These are phyloP conservation scores for Elongisporangium anandrum DNA, from an alignment of 352 stramenopile genomes.

Conservation along the genomic window DNA sequence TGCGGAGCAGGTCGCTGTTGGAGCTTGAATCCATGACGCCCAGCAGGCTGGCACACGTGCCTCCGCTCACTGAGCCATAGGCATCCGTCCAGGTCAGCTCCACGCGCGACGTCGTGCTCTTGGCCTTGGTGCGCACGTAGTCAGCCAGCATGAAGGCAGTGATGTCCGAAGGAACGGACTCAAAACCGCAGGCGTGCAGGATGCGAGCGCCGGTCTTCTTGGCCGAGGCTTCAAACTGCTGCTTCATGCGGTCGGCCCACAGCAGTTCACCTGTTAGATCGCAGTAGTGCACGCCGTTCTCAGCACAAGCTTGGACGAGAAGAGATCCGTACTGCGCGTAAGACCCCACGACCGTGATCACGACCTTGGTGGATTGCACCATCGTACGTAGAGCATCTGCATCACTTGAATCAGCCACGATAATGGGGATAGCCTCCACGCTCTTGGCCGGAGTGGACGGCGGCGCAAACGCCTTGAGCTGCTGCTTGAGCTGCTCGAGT, in stretches of 20 bases:
- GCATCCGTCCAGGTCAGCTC: slow-evolving; percentile 29
- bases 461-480: slow-evolving; percentile 23
- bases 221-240: slow-evolving; percentile 44
- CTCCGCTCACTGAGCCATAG: slow-evolving; percentile 24
- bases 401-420: slow-evolving; percentile 49
- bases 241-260: slow-evolving; percentile 74
- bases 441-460: slow-evolving; percentile 1
- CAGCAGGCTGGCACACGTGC: slow-evolving; percentile 32
- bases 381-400: slow-evolving; percentile 41
- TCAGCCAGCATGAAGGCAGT: slow-evolving; percentile 60
- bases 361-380: slow-evolving; percentile 62
- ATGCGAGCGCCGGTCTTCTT: slow-evolving; percentile 63
- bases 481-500: slow-evolving; percentile 33
- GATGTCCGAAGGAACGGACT: slow-evolving; percentile 79
- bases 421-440: slow-evolving; percentile 25
- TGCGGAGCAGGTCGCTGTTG: slow-evolving; percentile 7
- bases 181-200: slow-evolving; percentile 78
- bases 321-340: slow-evolving; percentile 71
- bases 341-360: slow-evolving; percentile 70
- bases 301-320: slow-evolving; percentile 75
- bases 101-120: slow-evolving; percentile 14
- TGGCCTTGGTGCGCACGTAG: slow-evolving; percentile 25
- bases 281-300: slow-evolving; percentile 85
- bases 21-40: slow-evolving; percentile 17
- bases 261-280: slow-evolving; percentile 85